phyloP scores from a whole-genome alignment of 2,329 filamentous ascomycete species.

The Penicillium vulpinum region DNA sequence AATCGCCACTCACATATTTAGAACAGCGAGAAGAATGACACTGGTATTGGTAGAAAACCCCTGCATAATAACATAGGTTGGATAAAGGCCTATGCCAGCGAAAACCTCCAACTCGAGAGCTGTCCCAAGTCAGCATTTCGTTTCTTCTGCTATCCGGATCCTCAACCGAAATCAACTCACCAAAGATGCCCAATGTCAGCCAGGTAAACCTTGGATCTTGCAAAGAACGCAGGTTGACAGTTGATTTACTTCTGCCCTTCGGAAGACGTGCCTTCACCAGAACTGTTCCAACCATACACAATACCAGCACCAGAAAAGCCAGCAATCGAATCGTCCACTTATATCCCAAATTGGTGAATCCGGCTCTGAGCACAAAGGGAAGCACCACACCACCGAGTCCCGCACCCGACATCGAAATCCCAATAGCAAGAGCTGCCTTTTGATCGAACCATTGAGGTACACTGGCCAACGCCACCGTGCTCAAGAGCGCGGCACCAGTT shows the following conservation, averaged over 20 bases:
- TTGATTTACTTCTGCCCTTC: slow-evolving; percentile 31
- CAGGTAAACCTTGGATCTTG: slow-evolving; percentile 46
- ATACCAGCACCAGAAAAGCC: slow-evolving; percentile 36
- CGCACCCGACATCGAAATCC: slow-evolving; percentile 43
- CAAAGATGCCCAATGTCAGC: slow-evolving; percentile 48
- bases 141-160: neutral
- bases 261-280: slow-evolving; percentile 41
- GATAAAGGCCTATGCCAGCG: slow-evolving; percentile 30
- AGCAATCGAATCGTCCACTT: slow-evolving; percentile 43
- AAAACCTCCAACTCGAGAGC: slow-evolving; percentile 36
- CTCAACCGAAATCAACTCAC: slow-evolving; percentile 23
- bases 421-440: slow-evolving; percentile 41
- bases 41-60: slow-evolving; percentile 28
- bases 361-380: slow-evolving; percentile 38
- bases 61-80: slow-evolving; percentile 32
- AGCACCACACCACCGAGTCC: slow-evolving; percentile 42
- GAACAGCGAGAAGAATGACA: slow-evolving; percentile 39
- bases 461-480: slow-evolving; percentile 40
- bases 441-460: slow-evolving; percentile 47
- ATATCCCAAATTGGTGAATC: slow-evolving; percentile 39
- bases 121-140: slow-evolving; percentile 9
- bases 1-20: slow-evolving; percentile 35
- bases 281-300: slow-evolving; percentile 35
- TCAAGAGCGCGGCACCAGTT: slow-evolving; percentile 38
- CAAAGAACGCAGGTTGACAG: slow-evolving; percentile 48